These are phyloP conservation scores for Pelargonium australe DNA, from an alignment of 441 rosid genomes.

Conservation along the genomic window DNA sequence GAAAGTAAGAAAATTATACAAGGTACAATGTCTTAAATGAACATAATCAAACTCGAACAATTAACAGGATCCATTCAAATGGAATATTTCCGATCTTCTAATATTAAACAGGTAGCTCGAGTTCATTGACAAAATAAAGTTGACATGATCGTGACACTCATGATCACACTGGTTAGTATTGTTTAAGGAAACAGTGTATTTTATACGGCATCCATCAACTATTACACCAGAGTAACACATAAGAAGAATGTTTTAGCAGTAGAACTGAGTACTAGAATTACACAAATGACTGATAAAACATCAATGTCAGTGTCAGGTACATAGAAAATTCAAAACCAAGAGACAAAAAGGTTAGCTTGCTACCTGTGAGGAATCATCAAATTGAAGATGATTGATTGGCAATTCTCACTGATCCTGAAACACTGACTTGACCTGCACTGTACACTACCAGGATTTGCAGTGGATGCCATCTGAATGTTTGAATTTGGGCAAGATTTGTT, in stretches of 20 bases:
- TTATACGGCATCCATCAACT: neutral
- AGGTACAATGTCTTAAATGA: neutral
- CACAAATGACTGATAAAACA: neutral
- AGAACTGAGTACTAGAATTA: neutral
- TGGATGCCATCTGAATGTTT: too few species aligned
- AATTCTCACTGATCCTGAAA: too few species aligned
- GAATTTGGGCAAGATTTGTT: too few species aligned
- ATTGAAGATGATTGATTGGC: too few species aligned
- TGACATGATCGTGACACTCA: neutral
- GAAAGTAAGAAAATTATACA: neutral
- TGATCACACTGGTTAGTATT: neutral
- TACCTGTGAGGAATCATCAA: too few species aligned
- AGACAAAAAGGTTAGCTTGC: too few species aligned
- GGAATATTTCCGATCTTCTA: neutral
- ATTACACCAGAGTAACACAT: neutral
- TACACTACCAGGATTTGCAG: too few species aligned
- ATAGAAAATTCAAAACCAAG: too few species aligned
- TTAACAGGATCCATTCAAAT: neutral
- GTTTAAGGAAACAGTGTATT: neutral
- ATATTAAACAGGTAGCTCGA: neutral
- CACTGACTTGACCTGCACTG: too few species aligned
- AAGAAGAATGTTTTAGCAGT: neutral
- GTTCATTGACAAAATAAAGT: neutral
- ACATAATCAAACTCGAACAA: neutral
- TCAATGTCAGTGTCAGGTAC: too few species aligned